A percentile compares a stretch with the other conserved stretches of the same genome.
Conservation (phyloP, 1,139 yeast species). For the Yarrowia galli region DNA sequence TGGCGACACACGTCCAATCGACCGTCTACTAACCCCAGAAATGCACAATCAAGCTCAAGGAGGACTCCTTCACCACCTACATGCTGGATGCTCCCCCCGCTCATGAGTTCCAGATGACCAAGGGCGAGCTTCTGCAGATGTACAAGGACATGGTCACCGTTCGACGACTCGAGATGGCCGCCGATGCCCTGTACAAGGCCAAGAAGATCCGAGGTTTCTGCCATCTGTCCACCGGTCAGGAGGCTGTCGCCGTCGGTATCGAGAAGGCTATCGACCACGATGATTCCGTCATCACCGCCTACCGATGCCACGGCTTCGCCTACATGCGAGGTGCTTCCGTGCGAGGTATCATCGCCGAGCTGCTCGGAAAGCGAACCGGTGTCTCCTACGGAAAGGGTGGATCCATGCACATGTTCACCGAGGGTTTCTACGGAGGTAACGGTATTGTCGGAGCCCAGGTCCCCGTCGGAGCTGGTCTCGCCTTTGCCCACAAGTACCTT, state of each 20-base stretch:
- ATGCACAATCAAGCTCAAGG: conserved; percentile 65
- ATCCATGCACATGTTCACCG: conserved; percentile 98
- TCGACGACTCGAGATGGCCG: conserved; percentile 98
- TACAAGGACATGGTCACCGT: conserved; percentile 94
- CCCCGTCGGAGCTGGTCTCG: conserved; percentile 96
- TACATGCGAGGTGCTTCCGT: conserved; percentile 95
- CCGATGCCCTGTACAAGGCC: conserved; percentile 97
- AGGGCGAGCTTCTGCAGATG: conserved; percentile 83
- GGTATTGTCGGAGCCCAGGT: conserved; percentile 99
- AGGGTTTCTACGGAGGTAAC: conserved; percentile 97
- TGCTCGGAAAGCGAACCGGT: conserved; percentile 96
- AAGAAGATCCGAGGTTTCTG: conserved; percentile 99
- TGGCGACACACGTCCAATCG: not conserved
- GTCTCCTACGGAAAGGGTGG: conserved; percentile 98
- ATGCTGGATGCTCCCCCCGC: conserved; percentile 68
- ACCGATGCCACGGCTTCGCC: conserved; percentile 99
- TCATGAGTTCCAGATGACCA: conserved; percentile 76
- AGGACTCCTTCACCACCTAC: conserved; percentile 83
- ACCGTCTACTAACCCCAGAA: conserved; percentile 21
- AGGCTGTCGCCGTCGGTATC: conserved; percentile 97
- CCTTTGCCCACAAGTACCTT: conserved; percentile 95
- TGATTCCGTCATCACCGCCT: conserved; percentile 93
- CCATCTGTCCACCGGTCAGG: conserved; percentile 98
- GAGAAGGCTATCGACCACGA: conserved; percentile 87
- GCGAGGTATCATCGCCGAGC: conserved; percentile 88